phyloP scores from a whole-genome alignment of 2,329 filamentous ascomycete species.

The Dothiorella sarmentorum region DNA sequence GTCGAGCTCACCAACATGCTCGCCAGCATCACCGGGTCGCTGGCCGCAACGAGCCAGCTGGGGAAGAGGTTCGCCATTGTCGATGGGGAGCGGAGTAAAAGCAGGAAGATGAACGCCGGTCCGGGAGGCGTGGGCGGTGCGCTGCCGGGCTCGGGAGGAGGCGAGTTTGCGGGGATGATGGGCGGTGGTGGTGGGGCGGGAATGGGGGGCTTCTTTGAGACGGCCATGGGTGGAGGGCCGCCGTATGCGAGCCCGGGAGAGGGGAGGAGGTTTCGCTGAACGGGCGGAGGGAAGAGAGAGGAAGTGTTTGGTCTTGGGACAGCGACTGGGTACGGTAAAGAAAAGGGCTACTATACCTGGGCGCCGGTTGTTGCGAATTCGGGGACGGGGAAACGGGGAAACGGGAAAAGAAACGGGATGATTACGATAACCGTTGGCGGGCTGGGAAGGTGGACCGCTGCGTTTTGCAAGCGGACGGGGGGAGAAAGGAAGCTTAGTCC shows the following conservation, averaged over 20 bases:
- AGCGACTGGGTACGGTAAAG: too few relatives aligned
- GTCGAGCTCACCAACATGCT: constrained; percentile 75
- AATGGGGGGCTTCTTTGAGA: neutral
- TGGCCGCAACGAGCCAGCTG: constrained; percentile 67
- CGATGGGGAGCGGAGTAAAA: constrained; percentile 34
- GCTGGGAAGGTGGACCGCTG: too few relatives aligned
- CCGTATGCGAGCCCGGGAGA: constrained; percentile 12
- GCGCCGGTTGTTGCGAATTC: neutral
- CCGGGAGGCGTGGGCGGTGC: neutral
- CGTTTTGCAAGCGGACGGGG: too few relatives aligned
- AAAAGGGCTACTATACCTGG: too few relatives aligned
- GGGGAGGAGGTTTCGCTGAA: neutral
- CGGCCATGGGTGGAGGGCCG: neutral
- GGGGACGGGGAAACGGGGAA: neutral
- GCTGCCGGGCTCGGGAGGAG: too few relatives aligned
- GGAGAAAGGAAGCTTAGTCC: too few relatives aligned
- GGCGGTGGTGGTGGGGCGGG: neutral
- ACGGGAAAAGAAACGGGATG: neutral
- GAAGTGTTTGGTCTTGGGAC: too few relatives aligned
- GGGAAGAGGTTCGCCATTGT: constrained; percentile 65
- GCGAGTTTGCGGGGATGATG: too few relatives aligned
- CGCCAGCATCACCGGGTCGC: constrained; percentile 68
- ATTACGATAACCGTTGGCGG: too few relatives aligned
- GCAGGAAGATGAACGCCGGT: neutral
- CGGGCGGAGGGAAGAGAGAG: neutral